These are phyloP conservation scores for Leccinum olivaceopallidum DNA, from an alignment of 768 basidiomycete genomes.

Conservation along the genomic window DNA sequence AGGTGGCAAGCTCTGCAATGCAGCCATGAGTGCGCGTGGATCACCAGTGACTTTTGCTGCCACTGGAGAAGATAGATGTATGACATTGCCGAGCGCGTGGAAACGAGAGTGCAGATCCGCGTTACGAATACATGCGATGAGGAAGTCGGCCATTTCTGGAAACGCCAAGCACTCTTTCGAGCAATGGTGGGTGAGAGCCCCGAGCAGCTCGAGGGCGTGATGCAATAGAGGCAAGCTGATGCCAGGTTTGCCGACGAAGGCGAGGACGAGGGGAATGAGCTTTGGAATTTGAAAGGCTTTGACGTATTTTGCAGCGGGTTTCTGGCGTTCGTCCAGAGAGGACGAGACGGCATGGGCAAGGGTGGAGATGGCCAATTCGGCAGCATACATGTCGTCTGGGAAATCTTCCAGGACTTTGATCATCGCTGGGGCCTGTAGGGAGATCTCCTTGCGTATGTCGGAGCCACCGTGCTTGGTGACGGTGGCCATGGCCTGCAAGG, in stretches of 20 bases:
- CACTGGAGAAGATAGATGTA: conserved; percentile 45
- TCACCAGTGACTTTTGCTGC: conserved; percentile 44
- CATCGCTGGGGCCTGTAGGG: conserved; percentile 38
- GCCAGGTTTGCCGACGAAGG: conserved; percentile 42
- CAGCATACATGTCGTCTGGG: conserved; percentile 47
- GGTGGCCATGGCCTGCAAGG: conserved; percentile 51
- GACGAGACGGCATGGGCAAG: conserved; percentile 51
- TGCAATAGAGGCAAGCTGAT: conserved; percentile 43
- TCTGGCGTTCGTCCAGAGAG: conserved; percentile 39
- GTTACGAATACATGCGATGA: conserved; percentile 57
- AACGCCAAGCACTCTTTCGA: conserved; percentile 43
- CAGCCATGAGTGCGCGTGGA: conserved; percentile 45
- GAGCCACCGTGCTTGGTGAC: conserved; percentile 60
- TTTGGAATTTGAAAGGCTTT: conserved; percentile 42
- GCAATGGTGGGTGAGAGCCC: conserved; percentile 43
- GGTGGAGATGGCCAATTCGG: conserved; percentile 49
- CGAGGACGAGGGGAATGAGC: conserved; percentile 44
- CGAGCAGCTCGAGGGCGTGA: conserved; percentile 51
- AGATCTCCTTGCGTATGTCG: conserved; percentile 50
- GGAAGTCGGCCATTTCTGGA: conserved; percentile 44
- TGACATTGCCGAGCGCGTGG: conserved; percentile 48
- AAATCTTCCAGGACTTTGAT: conserved; percentile 47
- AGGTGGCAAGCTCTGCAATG: conserved; percentile 42
- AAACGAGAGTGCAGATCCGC: conserved; percentile 54
- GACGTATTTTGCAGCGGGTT: conserved; percentile 32